Evolutionary conservation across 306 rosid genomes (phyloP), one percentile per base, ranked within the genome.

Genomic region (Casuarina equisetifolia): DNA sequence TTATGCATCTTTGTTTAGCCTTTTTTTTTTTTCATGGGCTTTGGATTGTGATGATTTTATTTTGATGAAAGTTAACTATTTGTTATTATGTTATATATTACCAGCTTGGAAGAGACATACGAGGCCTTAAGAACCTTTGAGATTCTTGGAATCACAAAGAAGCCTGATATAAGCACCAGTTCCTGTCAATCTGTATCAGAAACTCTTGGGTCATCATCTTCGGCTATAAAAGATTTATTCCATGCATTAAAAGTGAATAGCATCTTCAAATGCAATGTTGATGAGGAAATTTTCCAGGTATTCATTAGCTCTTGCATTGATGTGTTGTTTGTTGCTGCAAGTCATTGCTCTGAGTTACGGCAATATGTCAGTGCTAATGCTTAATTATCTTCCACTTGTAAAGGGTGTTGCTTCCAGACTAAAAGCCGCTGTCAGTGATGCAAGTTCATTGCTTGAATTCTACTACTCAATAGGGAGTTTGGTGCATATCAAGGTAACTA

Each of bases 91-190:
- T 81, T 25, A 6, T 39, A 5, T 81, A 68, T 79, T 70, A 51
- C 70, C 96, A 96, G 99, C 86, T 78, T 92, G 53, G 97, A 96
- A 84, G 92, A 90, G 77, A 82, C 96, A 45, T 90, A 90, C 54
- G 97, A 91, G 85, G 96, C 92, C 13, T 69, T 92, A 4, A 88
- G 92, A 79, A 87, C 92, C 40, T 88, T 90, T 81, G 92, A 91
- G 80, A 81, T 92, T 78, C 99, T 96, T 15, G 87, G 84, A 44
- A 83, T 90, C 9, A 79, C 85, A 59, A 88, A 92, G 69, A 89
- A 85, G 85, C 83, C 92, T 45, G 84, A 84, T 81, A 82, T 85
- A 72, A 79, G 81, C 61, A 58, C 78, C 6, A 48, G 82, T 57
- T 64, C 94, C 44, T 96, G 99, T 84, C 69, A 70, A 51, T 82